Base-by-base conservation (phyloP, 1,284 basidiomycete species). In the Coniophora puteana region DNA sequence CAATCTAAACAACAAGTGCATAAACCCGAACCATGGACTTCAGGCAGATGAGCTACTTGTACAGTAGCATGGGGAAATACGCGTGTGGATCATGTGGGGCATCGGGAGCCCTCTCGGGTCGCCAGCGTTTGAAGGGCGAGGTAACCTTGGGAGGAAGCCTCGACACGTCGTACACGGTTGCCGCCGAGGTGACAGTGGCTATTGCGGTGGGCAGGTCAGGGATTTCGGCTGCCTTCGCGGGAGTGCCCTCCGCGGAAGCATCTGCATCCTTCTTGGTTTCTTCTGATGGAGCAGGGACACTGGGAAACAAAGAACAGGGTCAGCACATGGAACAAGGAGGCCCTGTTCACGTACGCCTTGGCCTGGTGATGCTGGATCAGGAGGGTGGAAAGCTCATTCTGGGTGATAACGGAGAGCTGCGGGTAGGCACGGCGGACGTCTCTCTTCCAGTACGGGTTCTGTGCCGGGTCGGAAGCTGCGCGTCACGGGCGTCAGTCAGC, bases 371-470 rank as follows among this genome's bases (percentile, higher is more conserved):
- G 84, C 40, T 93, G 83, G 46, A 96, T 79, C 30, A 97, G 76
- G 47, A 97, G 69, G 18, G 78, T 72, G 6, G 93, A 87, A 28
- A 93, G 73, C 60, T 90, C 84, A 14, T 73, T 62, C 71, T 93
- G 89, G 14, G 85, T 91, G 51, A 91, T 76, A 22, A 88, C 82
- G 10, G 86, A 92, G 30, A 93, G 81, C 55, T 86, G 85, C 23
- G 93, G 93, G 66, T 93, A 96, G 41, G 83, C 82, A 45, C 93
- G 82, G 46, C 94, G 83, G 55, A 93, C 88, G 67, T 97, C 93
- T 47, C 93, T 89, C 67, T 93, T 91, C 83, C 84, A 92, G 77
- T 97, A 97, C 49, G 85, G 86, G 63, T 90, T 90, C 67, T 88
- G 73, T 17, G 88, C 87, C 34, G 76, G 76, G 62, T 90, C 88